These are phyloP conservation scores for Stemphylium vesicarium DNA, from an alignment of 2,329 filamentous ascomycete genomes.

Conservation along the genomic window DNA sequence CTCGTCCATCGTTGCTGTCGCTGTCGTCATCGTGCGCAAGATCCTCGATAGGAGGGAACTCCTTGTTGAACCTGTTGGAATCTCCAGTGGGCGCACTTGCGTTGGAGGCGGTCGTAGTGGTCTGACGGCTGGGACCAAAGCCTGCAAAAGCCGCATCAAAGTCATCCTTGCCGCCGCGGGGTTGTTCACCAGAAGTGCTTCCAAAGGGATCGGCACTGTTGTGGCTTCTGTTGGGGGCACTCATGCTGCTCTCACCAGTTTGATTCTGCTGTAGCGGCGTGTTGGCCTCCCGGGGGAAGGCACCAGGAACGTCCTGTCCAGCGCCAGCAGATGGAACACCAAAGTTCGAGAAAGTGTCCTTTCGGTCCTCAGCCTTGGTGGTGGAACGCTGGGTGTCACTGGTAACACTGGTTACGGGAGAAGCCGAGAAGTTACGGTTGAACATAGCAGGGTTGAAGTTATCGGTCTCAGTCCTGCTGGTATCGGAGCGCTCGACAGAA, in stretches of 20 bases:
- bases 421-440: conserved; percentile 48
- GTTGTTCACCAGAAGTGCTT: conserved; percentile 38
- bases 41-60: conserved; percentile 94
- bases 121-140: conserved; percentile 64
- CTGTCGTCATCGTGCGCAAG: conserved; percentile 83
- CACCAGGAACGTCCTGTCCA: conserved; percentile 52
- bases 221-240: conserved; percentile 53
- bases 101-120: conserved; percentile 49
- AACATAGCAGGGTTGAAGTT: conserved; percentile 46
- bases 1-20: conserved; percentile 69
- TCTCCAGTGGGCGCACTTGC: conserved; percentile 38
- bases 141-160: conserved; percentile 86
- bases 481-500: conserved; percentile 43
- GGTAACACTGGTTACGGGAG: conserved; percentile 49
- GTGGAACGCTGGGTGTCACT: conserved; percentile 48
- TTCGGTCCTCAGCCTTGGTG: conserved; percentile 45
- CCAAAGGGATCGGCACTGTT: conserved; percentile 53
- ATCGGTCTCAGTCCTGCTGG: conserved; percentile 44
- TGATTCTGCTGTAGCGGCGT: conserved; percentile 57
- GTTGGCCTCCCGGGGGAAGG: conserved; percentile 53
- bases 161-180: conserved; percentile 69
- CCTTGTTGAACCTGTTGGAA: conserved; percentile 67
- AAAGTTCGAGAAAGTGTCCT: conserved; percentile 50
- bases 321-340: conserved; percentile 38
- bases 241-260: conserved; percentile 56